These are phyloP conservation scores for Zygoascus flipseniorum DNA, from an alignment of 805 yeast genomes.

Conservation along the genomic window DNA sequence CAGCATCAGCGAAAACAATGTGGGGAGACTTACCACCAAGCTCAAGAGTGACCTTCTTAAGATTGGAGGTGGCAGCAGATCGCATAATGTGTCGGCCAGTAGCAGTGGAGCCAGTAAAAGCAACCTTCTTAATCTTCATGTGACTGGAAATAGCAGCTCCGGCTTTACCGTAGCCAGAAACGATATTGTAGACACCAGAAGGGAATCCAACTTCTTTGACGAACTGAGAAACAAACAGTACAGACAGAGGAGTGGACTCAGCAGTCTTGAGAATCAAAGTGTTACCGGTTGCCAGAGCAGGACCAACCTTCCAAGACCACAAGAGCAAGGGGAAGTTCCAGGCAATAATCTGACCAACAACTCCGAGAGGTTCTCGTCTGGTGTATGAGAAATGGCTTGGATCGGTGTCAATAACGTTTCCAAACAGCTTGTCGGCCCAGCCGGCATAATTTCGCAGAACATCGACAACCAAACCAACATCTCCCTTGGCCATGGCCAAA, in stretches of 20 bases:
- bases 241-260: conserved; percentile 68
- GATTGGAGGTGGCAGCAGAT: conserved; percentile 59
- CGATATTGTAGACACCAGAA: conserved; percentile 62
- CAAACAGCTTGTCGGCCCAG: conserved; percentile 63
- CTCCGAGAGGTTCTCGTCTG: conserved; percentile 58
- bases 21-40: conserved; percentile 96
- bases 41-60: conserved; percentile 88
- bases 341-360: conserved; percentile 62
- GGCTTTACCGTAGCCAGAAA: conserved; percentile 60
- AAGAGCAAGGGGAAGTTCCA: conserved; percentile 67
- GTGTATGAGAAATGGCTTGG: conserved; percentile 58
- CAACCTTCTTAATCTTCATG: conserved; percentile 67
- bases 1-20: conserved; percentile 79
- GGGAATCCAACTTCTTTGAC: conserved; percentile 69
- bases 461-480: conserved; percentile 49
- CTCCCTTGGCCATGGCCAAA: conserved; percentile 31
- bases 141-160: conserved; percentile 64
- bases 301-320: conserved; percentile 79
- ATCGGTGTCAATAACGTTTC: conserved; percentile 55
- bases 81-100: conserved; percentile 77
- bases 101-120: conserved; percentile 92
- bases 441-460: conserved; percentile 64
- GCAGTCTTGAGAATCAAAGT: conserved; percentile 65
- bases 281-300: conserved; percentile 78
- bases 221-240: conserved; percentile 49